Percentiles rank a stretch among this genome's conserved stretches.
phyloP scores from a whole-genome alignment of 2,329 filamentous ascomycete species.

The Gliomastix tumulicola region DNA sequence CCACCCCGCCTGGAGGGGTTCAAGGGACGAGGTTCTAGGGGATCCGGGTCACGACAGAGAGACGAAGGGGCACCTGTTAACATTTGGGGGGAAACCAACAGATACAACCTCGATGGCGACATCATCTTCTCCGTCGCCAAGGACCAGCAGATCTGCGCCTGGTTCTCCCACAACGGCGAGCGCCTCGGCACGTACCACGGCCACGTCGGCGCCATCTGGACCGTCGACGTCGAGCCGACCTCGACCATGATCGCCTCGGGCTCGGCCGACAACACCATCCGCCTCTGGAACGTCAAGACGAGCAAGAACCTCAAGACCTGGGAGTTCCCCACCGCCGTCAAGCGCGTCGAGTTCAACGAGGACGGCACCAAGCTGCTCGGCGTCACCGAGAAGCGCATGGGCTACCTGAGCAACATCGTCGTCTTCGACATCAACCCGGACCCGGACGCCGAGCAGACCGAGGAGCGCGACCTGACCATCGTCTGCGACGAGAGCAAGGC shows the following conservation, averaged over 20 bases:
- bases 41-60: no score
- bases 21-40: no score
- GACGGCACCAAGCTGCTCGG: conserved; percentile 86
- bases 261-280: conserved; percentile 96
- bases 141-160: conserved; percentile 94
- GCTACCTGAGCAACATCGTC: conserved; percentile 87
- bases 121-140: conserved; percentile 93
- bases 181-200: conserved; percentile 93
- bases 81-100: no score
- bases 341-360: conserved; percentile 95
- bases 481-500: conserved; percentile 95
- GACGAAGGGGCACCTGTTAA: no score
- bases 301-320: conserved; percentile 93
- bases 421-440: conserved; percentile 86
- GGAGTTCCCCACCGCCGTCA: conserved; percentile 96
- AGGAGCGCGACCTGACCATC: conserved; percentile 79
- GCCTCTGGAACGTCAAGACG: conserved; percentile 91
- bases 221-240: conserved; percentile 87
- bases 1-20: no score
- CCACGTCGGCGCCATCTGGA: conserved; percentile 98
- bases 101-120: conserved; percentile 92
- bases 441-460: conserved; percentile 72
- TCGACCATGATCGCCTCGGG: conserved; percentile 88
- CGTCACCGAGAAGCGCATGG: conserved; percentile 98
- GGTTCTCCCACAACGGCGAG: conserved; percentile 97